Evolutionary conservation across 2,329 filamentous ascomycete species (phyloP).

Genomic region (Exserohilum turcica): DNA sequence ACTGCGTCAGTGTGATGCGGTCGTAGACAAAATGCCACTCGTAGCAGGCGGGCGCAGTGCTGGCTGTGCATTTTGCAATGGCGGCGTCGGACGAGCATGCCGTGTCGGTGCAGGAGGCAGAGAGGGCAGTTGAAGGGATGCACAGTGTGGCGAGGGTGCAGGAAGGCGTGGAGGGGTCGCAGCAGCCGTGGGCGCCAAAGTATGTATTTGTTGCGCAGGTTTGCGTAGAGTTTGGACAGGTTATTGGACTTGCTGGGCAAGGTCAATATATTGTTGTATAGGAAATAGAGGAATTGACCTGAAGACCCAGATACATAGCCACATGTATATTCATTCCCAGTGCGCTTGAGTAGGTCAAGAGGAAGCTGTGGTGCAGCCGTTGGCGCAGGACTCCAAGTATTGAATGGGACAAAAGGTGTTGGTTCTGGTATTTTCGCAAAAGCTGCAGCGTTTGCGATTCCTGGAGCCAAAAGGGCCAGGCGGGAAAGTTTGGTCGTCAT

Average conservation of each 20-base stretch:
- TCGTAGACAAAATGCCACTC: conserved; percentile 35
- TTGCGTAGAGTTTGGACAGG: conserved; percentile 30
- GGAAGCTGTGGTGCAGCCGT: conserved; percentile 31
- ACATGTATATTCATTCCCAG: conserved; percentile 31
- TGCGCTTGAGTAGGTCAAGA: conserved; percentile 36
- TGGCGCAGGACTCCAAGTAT: conserved; percentile 42
- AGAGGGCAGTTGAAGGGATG: conserved; percentile 31
- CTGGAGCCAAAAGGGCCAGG: conserved; percentile 37
- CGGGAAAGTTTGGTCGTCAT: conserved; percentile 33
- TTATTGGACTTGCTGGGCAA: conserved; percentile 33
- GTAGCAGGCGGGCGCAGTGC: conserved; percentile 32
- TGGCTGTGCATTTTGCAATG: conserved; percentile 39
- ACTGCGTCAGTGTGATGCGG: conserved; percentile 35
- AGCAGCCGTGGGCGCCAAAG: conserved; percentile 43
- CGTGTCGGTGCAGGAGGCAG: conserved; percentile 32
- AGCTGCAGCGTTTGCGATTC: conserved; percentile 31
- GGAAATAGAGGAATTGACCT: conserved; percentile 22
- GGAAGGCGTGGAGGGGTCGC: conserved; percentile 27
- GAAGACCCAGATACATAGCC: conserved; percentile 36
- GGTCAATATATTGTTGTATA: conserved; percentile 10
- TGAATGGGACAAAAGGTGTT: conserved; percentile 30
- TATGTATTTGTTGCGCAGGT: conserved; percentile 43
- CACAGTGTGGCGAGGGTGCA: conserved; percentile 43
- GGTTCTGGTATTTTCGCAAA: conserved; percentile 38
- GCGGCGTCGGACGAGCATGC: conserved; percentile 31